Conservation (phyloP, 306 rosid species). For the Casuarina glauca region DNA sequence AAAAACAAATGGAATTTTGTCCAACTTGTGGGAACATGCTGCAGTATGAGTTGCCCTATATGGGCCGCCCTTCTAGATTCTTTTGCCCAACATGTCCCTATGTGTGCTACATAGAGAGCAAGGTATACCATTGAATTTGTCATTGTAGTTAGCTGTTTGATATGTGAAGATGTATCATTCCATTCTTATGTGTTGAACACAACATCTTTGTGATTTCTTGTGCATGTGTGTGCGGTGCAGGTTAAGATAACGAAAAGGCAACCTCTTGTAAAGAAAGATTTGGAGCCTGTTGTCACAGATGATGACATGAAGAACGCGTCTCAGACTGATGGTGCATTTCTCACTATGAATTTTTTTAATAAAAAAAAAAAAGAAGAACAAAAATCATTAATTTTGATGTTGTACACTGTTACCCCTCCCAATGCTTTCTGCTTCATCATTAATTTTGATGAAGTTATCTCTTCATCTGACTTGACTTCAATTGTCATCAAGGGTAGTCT, state of each 20-base stretch:
- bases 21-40: conserved; percentile 63
- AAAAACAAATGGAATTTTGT: conserved; percentile 59
- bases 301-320: conserved; percentile 64
- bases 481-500: not conserved
- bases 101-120: conserved; percentile 41
- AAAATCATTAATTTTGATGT: too few relatives aligned
- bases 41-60: conserved; percentile 50
- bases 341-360: not conserved
- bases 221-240: conserved; percentile 28
- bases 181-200: not conserved
- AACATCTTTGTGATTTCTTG: not conserved
- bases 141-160: not conserved
- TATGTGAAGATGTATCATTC: not conserved
- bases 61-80: conserved; percentile 54
- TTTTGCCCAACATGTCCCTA: conserved; percentile 65
- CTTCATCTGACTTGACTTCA: not conserved
- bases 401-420: too few relatives aligned
- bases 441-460: not conserved
- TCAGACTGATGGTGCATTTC: conserved; percentile 48
- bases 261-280: conserved; percentile 51
- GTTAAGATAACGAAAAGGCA: conserved; percentile 61
- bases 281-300: conserved; percentile 48
- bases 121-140: conserved; percentile 27
- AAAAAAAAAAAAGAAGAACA: too few relatives aligned
- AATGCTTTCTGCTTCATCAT: too few relatives aligned